These are phyloP conservation scores for Macrolepiota albuminosa DNA, from an alignment of 768 basidiomycete genomes.

Conservation along the genomic window DNA sequence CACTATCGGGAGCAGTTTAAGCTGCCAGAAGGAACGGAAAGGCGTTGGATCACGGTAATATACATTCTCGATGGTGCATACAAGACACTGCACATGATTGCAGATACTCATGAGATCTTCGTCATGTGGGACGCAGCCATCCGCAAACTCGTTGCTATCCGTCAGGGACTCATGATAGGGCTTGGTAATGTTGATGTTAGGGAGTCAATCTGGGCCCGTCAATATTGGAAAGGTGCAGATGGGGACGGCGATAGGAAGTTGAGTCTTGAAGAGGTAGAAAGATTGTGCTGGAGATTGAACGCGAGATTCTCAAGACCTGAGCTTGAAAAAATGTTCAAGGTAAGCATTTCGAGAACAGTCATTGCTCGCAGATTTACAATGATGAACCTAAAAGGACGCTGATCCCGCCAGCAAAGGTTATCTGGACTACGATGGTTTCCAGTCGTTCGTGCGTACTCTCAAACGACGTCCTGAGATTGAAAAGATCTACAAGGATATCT, in stretches of 20 bases:
- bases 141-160: conserved; percentile 55
- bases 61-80: conserved; percentile 74
- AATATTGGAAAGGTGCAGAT: conserved; percentile 78
- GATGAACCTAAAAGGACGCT: conserved; percentile 42
- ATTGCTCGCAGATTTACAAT: background rate
- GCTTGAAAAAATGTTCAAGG: conserved; percentile 56
- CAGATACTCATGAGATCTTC: conserved; percentile 47
- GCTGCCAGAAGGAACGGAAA: conserved; percentile 54
- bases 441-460: conserved; percentile 74
- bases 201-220: conserved; percentile 71
- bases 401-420: conserved; percentile 51
- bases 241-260: conserved; percentile 56
- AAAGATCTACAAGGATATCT: conserved; percentile 45
- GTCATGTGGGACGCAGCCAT: conserved; percentile 57
- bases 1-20: conserved; percentile 72
- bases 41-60: conserved; percentile 82
- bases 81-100: conserved; percentile 84
- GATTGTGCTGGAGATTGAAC: conserved; percentile 67
- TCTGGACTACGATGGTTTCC: conserved; percentile 78
- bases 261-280: conserved; percentile 68
- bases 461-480: conserved; percentile 85
- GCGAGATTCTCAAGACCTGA: conserved; percentile 52
- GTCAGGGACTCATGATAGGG: conserved; percentile 68
- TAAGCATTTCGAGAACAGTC: conserved; percentile 16
- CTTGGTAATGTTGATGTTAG: conserved; percentile 58